Base-by-base conservation (phyloP, 805 yeast genomes). In the Candida suzukii region DNA sequence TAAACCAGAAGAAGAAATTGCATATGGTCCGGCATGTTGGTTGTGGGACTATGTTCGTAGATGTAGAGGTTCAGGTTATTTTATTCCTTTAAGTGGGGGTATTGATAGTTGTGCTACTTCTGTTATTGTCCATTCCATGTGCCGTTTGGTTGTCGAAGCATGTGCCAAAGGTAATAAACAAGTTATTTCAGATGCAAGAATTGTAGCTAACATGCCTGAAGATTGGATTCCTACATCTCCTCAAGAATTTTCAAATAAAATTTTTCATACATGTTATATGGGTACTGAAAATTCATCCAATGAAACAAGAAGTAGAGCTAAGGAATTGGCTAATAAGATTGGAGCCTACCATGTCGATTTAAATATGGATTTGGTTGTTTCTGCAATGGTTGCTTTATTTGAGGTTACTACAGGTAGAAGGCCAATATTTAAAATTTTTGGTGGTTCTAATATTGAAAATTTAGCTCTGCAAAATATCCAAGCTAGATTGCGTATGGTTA, bases 21-120 rank as follows among this genome's bases (percentile, higher is more conserved):
- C 98, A 1, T 68, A 86, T 35, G 99, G 99, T 0, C 99, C 99
- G 0, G 99, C 99, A 0, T 93, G 99, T 61, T 93, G 99, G 99
- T 63, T 93, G 48, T 93, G 99, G 99, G 99, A 93, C 61, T 93
- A 93, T 56, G 71, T 93, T 44, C 76, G 99, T 60, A 75, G 99
- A 48, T 87, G 95, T 51, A 78, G 77, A 49, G 85, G 93, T 39
- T 87, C 88, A 0, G 99, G 99, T 0, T 93, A 73, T 59, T 95
- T 93, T 63, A 68, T 93, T 36, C 98, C 99, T 0, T 68, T 93
- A 38, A 83, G 95, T 60, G 99, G 99, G 17, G 99, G 99, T 38
- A 91, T 93, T 48, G 99, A 93, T 58, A 85, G 95, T 28, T 95
- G 99, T 68, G 96, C 99, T 2, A 93, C 99, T 0, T 93, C 98